phyloP scores from a whole-genome alignment of 2,329 filamentous ascomycete species.

The Exserohilum rostratum region DNA sequence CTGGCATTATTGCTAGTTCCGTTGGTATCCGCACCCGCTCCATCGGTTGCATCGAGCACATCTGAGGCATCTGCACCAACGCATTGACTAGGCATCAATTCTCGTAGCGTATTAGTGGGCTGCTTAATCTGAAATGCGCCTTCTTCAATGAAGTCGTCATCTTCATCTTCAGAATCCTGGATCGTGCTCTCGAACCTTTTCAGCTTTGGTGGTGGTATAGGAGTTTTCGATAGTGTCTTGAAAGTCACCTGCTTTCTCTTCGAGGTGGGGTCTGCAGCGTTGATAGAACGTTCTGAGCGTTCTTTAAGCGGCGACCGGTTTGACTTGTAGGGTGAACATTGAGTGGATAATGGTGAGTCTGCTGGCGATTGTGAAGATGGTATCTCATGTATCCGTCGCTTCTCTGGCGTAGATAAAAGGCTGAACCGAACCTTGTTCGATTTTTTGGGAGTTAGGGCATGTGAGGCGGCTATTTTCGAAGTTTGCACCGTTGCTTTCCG shows the following conservation, averaged over 20 bases:
- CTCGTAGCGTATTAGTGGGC: neutral
- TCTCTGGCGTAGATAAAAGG: conserved; percentile 43
- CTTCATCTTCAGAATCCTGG: conserved; percentile 44
- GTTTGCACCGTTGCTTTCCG: neutral
- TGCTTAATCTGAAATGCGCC: conserved; percentile 7
- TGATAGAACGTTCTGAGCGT: conserved; percentile 14
- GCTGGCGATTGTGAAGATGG: conserved; percentile 46
- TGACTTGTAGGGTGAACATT: conserved; percentile 27
- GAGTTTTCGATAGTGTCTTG: conserved; percentile 15
- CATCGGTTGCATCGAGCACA: conserved; percentile 32
- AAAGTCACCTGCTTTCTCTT: conserved; percentile 42
- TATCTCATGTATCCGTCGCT: conserved; percentile 39
- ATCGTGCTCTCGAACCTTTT: conserved; percentile 39
- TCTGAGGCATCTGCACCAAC: conserved; percentile 36
- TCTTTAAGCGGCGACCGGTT: conserved; percentile 23
- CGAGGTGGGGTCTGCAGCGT: conserved; percentile 32
- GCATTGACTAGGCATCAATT: neutral
- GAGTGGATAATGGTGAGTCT: conserved; percentile 38
- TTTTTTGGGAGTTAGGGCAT: neutral
- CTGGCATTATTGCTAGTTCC: neutral
- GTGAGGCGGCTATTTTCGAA: neutral
- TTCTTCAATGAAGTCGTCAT: conserved; percentile 30
- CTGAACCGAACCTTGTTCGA: conserved; percentile 30
- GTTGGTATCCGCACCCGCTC: conserved; percentile 26
- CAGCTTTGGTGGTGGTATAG: conserved; percentile 20